Base-by-base conservation (phyloP, 176 grass and related monocot species). In the Ananas comosus region DNA sequence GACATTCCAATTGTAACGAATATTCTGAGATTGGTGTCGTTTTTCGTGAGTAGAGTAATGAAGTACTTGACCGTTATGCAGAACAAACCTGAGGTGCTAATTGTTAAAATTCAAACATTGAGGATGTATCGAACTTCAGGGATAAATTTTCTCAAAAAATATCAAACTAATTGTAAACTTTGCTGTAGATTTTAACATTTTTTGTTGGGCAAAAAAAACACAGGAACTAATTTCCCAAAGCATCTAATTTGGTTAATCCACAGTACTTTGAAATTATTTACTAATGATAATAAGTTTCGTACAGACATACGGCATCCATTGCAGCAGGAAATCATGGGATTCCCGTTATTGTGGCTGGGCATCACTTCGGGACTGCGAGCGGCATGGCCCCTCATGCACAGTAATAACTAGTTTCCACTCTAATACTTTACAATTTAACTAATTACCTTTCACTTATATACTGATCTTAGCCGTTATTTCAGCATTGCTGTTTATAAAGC, bases 311-410 rank as follows among this genome's bases (percentile, higher is more conserved):
- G 64, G 89, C 89, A 65, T 99, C 94, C 10, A 99, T 93, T 69
- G 89, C 87, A 23, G 89, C 94, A 68, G 94, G 94, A 64, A 99
- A 99, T 85, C 79, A 99, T 73, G 89, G 94, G 61, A 80, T 99
- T 80, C 82, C 89, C 67, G 94, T 88, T 75, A 78, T 86, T 80
- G 94, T 99, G 12, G 78, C 89, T 67, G 94, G 87, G 12, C 94
- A 99, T 90, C 65, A 86, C 80, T 99, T 90, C 68, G 94, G 94
- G 64, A 80, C 92, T 86, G 94, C 94, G 75, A 99, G 94, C 68
- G 94, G 94, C 72, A 99, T 99, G 94, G 94, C 94, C 70, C 94
- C 94, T 99, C 89, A 65, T 84, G 94, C 94, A 75, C 94, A 99
- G 94, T 99, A 92, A 83, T 12, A 69, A 79, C 51, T 53, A 47